Percentiles rank a stretch among this genome's conserved stretches.
Conservation (phyloP, 805 yeast species). For the Scheffersomyces ergatensis region DNA sequence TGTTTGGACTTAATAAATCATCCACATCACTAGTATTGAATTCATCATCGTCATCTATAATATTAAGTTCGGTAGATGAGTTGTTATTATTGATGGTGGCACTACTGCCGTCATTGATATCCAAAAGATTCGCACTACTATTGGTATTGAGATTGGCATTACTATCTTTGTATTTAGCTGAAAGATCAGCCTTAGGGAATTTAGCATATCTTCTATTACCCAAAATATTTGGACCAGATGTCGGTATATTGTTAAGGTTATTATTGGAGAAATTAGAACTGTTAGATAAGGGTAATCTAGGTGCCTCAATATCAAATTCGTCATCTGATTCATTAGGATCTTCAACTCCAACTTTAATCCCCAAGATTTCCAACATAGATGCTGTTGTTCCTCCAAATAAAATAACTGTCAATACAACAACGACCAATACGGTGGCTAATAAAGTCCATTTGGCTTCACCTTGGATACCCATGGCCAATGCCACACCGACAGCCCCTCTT, state of each 20-base stretch:
- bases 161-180: not conserved
- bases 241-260: not conserved
- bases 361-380: conserved; percentile 92
- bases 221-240: conserved; percentile 4
- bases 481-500: conserved; percentile 99
- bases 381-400: conserved; percentile 98
- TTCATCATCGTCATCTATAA: conserved; percentile 14
- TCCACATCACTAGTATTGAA: conserved; percentile 27
- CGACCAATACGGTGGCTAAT: conserved; percentile 92
- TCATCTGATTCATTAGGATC: conserved; percentile 79
- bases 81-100: not conserved
- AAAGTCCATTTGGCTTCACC: conserved; percentile 89
- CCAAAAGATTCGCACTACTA: conserved; percentile 17
- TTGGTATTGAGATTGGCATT: conserved; percentile 1
- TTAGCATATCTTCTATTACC: conserved; percentile 17
- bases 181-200: conserved; percentile 4
- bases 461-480: conserved; percentile 94
- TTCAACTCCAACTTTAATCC: conserved; percentile 87
- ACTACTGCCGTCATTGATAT: conserved; percentile 7
- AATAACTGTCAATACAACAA: conserved; percentile 93
- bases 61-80: not conserved
- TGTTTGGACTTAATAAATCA: conserved; percentile 31
- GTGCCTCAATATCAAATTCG: conserved; percentile 89
- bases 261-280: not conserved
- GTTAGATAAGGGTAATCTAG: conserved; percentile 30